Percentiles rank a stretch among this genome's conserved stretches.
phyloP scores from a whole-genome alignment of 148 eudicot species.

The Gaultheria prostrata region DNA sequence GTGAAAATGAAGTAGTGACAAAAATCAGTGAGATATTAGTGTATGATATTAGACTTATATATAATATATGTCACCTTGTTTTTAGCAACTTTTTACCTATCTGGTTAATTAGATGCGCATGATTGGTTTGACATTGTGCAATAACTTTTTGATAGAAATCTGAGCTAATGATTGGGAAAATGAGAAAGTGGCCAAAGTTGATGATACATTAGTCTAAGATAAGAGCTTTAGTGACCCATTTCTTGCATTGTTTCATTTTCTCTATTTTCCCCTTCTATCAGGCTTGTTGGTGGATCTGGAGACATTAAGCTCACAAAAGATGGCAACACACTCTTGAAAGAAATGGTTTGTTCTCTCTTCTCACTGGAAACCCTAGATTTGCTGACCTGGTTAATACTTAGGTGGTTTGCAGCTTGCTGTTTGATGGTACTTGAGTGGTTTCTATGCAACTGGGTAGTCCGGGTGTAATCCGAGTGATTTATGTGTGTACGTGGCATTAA shows the following conservation, averaged over 20 bases:
- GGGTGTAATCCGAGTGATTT: background rate
- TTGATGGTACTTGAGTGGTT: background rate
- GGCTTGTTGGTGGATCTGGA: conserved; percentile 98
- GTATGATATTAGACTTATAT: too few relatives aligned
- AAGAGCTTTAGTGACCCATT: background rate
- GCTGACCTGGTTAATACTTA: background rate
- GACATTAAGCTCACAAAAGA: conserved; percentile 95
- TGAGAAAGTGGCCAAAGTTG: too few relatives aligned
- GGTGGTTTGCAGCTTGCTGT: background rate
- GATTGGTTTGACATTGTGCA: too few relatives aligned
- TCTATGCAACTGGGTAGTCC: background rate
- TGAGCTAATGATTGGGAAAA: too few relatives aligned
- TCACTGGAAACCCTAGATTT: background rate
- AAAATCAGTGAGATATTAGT: too few relatives aligned
- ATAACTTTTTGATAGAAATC: too few relatives aligned
- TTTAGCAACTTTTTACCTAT: too few relatives aligned
- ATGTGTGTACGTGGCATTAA: background rate
- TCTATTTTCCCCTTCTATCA: conserved; percentile 12
- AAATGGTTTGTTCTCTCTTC: conserved; percentile 55
- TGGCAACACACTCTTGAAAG: conserved; percentile 84
- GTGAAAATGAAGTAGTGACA: too few relatives aligned
- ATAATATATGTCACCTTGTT: too few relatives aligned
- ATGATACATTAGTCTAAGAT: too few relatives aligned
- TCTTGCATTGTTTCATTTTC: background rate
- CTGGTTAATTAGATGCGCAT: too few relatives aligned